These are phyloP conservation scores for Aspergillus luchuensis DNA, from an alignment of 2,329 filamentous ascomycete genomes.

Conservation along the genomic window DNA sequence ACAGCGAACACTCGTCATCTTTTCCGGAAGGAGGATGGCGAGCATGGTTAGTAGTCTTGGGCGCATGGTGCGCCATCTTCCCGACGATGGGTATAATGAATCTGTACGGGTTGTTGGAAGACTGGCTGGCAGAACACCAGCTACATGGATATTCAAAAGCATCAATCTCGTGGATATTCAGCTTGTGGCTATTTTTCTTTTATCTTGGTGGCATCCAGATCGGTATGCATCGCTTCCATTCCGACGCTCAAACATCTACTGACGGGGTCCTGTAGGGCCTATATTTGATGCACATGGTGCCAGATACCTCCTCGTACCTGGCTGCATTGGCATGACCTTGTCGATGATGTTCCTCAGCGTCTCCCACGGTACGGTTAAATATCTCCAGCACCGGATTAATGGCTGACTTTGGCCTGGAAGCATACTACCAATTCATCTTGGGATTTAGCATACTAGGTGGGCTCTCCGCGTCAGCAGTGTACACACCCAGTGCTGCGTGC, in stretches of 20 bases:
- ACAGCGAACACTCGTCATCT: not conserved
- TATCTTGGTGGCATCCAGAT: conserved; percentile 35
- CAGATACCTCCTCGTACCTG: conserved; percentile 30
- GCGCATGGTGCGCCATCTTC: conserved; percentile 39
- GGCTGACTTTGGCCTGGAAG: not conserved
- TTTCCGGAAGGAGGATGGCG: conserved; percentile 40
- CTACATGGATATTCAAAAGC: conserved; percentile 32
- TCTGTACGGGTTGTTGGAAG: conserved; percentile 35
- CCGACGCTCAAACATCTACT: not conserved
- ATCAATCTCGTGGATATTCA: conserved; percentile 40
- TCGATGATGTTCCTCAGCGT: conserved; percentile 16
- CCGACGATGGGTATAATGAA: conserved; percentile 40
- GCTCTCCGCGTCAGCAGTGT: conserved; percentile 9
- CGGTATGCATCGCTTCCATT: conserved; percentile 23
- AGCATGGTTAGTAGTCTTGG: conserved; percentile 44
- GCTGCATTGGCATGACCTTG: conserved; percentile 26
- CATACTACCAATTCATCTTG: conserved; percentile 16
- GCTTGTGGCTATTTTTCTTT: conserved; percentile 35
- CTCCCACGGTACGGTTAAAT: conserved; percentile 10
- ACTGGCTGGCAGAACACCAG: conserved; percentile 34
- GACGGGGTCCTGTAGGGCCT: conserved; percentile 24
- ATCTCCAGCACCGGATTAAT: not conserved
- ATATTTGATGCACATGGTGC: conserved; percentile 37
- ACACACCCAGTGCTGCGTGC: conserved; percentile 24
- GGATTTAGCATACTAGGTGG: conserved; percentile 15